Conservation (phyloP, 2,329 filamentous ascomycete species). For the Trichoderma gracile region DNA sequence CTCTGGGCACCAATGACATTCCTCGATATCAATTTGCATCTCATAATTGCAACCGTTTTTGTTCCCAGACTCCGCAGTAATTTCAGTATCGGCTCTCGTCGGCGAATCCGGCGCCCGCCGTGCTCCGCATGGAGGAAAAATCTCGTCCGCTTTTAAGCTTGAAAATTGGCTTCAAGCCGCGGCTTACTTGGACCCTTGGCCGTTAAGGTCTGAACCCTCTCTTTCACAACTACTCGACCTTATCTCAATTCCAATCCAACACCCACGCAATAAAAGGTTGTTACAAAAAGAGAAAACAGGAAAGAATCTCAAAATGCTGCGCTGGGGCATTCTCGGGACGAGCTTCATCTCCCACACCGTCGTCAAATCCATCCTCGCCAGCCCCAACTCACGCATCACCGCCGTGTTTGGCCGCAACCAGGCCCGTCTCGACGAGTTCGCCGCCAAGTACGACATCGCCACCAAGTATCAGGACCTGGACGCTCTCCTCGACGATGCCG, state of each 20-base stretch:
- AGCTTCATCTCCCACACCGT: constrained; percentile 36
- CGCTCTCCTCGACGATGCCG: constrained; percentile 30
- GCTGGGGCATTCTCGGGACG: constrained; percentile 35
- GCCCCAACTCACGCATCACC: constrained; percentile 30
- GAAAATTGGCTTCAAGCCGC: constrained; percentile 8
- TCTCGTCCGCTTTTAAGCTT: constrained; percentile 8
- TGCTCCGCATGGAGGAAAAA: constrained; percentile 10
- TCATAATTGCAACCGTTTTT: not conserved
- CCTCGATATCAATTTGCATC: not conserved
- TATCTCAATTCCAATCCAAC: not conserved
- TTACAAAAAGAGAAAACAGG: not conserved
- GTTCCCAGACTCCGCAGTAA: constrained; percentile 3
- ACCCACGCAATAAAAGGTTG: not conserved
- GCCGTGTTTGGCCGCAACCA: constrained; percentile 35
- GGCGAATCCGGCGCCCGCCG: constrained; percentile 17
- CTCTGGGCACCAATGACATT: not conserved
- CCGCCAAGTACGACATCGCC: constrained; percentile 32
- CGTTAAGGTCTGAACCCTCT: not conserved
- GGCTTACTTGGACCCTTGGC: not conserved
- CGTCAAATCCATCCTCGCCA: constrained; percentile 31
- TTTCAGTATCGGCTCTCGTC: constrained; percentile 11
- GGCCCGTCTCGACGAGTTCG: constrained; percentile 32
- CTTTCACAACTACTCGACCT: not conserved
- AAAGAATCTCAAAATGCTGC: constrained; percentile 28
- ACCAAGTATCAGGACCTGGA: constrained; percentile 30